phyloP scores from a whole-genome alignment of 768 basidiomycete genomes.

The Agaricus bisporus region DNA sequence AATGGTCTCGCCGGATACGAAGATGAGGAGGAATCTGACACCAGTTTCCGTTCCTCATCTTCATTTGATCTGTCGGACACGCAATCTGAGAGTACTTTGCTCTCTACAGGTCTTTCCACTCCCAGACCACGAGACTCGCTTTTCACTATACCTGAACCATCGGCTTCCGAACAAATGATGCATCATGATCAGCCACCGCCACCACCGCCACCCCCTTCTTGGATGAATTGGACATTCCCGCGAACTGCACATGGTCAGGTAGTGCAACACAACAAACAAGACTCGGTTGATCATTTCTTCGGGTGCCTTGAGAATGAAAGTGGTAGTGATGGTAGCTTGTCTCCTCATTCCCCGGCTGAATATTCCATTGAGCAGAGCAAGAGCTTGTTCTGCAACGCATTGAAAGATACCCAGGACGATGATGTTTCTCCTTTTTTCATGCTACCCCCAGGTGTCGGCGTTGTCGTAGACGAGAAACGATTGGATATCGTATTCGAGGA shows the following conservation, averaged over 20 bases:
- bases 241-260: background rate
- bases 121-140: slow-evolving; percentile 17
- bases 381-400: slow-evolving; percentile 49
- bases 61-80: slow-evolving; percentile 54
- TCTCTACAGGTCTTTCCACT: slow-evolving; percentile 9
- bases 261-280: slow-evolving; percentile 18
- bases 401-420: slow-evolving; percentile 47
- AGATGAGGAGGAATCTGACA: slow-evolving; percentile 58
- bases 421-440: slow-evolving; percentile 43
- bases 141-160: background rate
- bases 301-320: slow-evolving; percentile 59
- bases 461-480: slow-evolving; percentile 38
- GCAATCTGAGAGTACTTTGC: background rate
- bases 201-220: slow-evolving; percentile 39
- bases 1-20: slow-evolving; percentile 62
- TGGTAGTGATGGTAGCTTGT: slow-evolving; percentile 24
- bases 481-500: slow-evolving; percentile 29
- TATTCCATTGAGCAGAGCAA: slow-evolving; percentile 54
- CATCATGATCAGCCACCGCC: slow-evolving; percentile 27
- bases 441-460: slow-evolving; percentile 34
- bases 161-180: slow-evolving; percentile 18
- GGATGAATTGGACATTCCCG: slow-evolving; percentile 73
- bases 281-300: slow-evolving; percentile 74
- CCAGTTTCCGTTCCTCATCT: slow-evolving; percentile 42
- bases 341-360: slow-evolving; percentile 36